Base-by-base conservation (phyloP, 257 asterid genomes). In the Ophiorrhiza pumila region DNA sequence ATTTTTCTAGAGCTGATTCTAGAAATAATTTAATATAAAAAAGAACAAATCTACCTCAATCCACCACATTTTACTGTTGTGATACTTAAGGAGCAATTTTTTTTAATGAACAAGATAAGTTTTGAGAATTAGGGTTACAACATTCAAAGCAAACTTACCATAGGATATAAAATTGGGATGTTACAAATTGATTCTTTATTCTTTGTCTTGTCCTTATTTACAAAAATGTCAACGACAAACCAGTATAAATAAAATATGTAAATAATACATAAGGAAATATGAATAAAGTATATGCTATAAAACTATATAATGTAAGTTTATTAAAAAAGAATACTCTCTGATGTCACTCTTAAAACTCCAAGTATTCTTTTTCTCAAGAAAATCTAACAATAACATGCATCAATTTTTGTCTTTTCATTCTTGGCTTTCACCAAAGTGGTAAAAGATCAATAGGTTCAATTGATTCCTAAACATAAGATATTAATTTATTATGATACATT, bases 381-480 rank as follows among this genome's bases (percentile, higher is more conserved):
- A 88, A 79, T 86, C 91, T 23, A 88, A 82, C 60, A 85, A 74
- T 79, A 88, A 74, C 83, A 86, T 81, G 79, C 95, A 88, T 9
- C 82, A 90, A 45, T 75, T 73, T 25, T 69, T 62, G n/a, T 71
- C 62, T 34, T 76, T 71, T n/a, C 88, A 78, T 46, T 63, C 53
- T 47, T 63, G 70, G 65, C 75, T 74, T 80, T 78, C 81, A 59
- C 85, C 87, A 58, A 88, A 75, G 77, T 88, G 82, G 72, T 91
- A 88, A 62, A 83, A 75, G 79, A 88, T 88, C 64, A 88, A 82
- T 37, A 88, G 95, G 81, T 74, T 81, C 95, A 90, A 88, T 74
- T 86, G 90, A 55, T 74, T 68, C 95, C 91, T 88, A 68, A 65
- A n/a, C n/a, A n/a, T n/a, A n/a, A n/a, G n/a, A n/a, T n/a, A n/a